Evolutionary conservation across 2,329 filamentous ascomycete species (phyloP).

Genomic region (Neofusicoccum umdonicola): DNA sequence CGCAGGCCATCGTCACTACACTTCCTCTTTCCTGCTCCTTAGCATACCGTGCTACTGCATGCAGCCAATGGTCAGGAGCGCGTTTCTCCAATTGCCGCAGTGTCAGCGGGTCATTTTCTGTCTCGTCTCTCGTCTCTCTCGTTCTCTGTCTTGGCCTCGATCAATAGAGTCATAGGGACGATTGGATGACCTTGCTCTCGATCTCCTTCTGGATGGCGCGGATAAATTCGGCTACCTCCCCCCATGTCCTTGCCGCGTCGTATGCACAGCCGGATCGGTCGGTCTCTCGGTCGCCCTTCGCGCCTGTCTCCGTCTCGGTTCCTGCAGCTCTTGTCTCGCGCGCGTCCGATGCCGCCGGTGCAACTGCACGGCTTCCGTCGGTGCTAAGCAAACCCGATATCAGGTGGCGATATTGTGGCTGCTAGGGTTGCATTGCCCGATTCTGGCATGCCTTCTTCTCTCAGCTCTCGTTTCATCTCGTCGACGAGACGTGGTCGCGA

Average conservation of each 20-base stretch:
- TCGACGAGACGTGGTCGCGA: neutral
- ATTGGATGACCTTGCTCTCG: neutral
- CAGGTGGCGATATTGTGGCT: constrained; percentile 10
- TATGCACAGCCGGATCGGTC: neutral
- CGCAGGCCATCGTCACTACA: neutral
- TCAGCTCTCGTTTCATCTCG: neutral
- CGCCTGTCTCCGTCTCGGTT: constrained; percentile 2
- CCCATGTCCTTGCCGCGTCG: neutral
- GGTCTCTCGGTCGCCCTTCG: neutral
- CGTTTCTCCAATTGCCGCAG: neutral
- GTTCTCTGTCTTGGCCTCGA: neutral
- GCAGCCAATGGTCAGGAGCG: neutral
- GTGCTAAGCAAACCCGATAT: neutral
- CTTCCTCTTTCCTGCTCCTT: neutral
- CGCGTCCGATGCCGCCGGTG: neutral
- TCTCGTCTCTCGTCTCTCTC: neutral
- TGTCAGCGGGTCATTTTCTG: neutral
- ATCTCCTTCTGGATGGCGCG: neutral
- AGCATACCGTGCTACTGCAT: neutral
- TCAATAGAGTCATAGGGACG: neutral
- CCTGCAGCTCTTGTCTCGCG: neutral
- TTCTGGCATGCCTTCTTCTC: neutral
- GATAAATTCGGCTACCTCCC: neutral
- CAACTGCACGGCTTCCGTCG: too few species aligned
- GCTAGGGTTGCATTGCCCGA: neutral